Evolutionary conservation across 768 basidiomycete species (phyloP), one percentile per base, ranked within the genome.

Genomic region (Lactifluus rugatus): DNA sequence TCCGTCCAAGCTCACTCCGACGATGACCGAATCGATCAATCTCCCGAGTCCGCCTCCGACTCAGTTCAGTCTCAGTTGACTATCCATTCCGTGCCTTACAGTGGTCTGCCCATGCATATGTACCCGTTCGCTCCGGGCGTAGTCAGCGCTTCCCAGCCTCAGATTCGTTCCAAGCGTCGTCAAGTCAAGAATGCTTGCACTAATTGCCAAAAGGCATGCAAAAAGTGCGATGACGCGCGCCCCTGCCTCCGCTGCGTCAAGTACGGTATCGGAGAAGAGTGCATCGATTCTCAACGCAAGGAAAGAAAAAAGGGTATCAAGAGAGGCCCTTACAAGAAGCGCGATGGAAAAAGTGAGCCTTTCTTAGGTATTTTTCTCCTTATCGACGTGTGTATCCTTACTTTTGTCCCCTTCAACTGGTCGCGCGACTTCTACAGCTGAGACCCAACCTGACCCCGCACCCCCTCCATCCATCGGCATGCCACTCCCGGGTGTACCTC

Each of bases 111-210:
- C 37, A 79, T 83, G 77, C 84, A 84, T 69, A 83, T 87, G 76
- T 87, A 84, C 70, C 81, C 83, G 49, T 82, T 84, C 73, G 74
- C 81, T 54, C 73, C 77, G 39, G 75, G 76, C 61, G 47, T 75
- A 70, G 66, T 72, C 65, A 66, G 77, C 58, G 63, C 73, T 56
- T 70, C 76, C 56, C 74, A 77, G 31, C 76, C 78, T 62, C 75
- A 78, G 23, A 75, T 79, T 60, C 84, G 84, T 63, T 76, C 85
- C 39, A 92, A 92, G 72, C 87, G 89, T 63, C 77, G 85, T 53
- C 89, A 92, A 67, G 90, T 92, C 75, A 92, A 91, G 79, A 91
- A 90, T 63, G 89, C 89, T 52, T 92, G 90, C 71, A 91, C 89
- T 32, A 88, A 88, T 63, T 92, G 90, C 68, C 90, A 91, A 71